Evolutionary conservation across 495 filamentous ascomycete genomes (phyloP).

Genomic region (Penicillium herquei): DNA sequence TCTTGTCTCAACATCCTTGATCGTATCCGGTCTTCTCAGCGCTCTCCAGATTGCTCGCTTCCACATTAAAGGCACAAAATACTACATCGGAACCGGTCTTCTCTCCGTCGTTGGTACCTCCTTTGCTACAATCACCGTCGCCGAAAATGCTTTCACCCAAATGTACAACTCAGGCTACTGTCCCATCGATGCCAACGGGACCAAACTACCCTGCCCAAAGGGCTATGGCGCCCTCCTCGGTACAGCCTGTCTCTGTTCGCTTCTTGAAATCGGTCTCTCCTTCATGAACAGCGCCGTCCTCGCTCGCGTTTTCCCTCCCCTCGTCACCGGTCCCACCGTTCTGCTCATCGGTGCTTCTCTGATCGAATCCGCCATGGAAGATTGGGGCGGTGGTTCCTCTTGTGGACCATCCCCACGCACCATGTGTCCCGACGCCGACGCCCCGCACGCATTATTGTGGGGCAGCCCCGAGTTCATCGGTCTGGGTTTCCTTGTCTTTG

Average conservation of each 20-base stretch:
- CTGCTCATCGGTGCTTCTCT: slow-evolving; percentile 74
- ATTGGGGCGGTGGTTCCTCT: slow-evolving; percentile 81
- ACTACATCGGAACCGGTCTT: slow-evolving; percentile 83
- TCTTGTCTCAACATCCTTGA: slow-evolving; percentile 85
- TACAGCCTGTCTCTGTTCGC: slow-evolving; percentile 57
- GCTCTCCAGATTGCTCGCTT: slow-evolving; percentile 83
- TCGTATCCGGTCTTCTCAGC: slow-evolving; percentile 79
- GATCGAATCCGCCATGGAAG: slow-evolving; percentile 72
- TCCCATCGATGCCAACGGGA: slow-evolving; percentile 60
- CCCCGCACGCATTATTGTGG: slow-evolving; percentile 84
- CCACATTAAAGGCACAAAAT: slow-evolving; percentile 74
- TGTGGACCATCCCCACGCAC: slow-evolving; percentile 54
- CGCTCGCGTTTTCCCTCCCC: slow-evolving; percentile 78
- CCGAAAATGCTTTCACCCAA: slow-evolving; percentile 70
- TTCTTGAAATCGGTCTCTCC: slow-evolving; percentile 44
- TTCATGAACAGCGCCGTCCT: slow-evolving; percentile 63
- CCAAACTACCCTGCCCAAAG: slow-evolving; percentile 72
- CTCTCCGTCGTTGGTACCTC: slow-evolving; percentile 85
- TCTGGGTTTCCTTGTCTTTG: slow-evolving; percentile 84
- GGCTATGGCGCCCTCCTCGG: slow-evolving; percentile 85
- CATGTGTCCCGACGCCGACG: slow-evolving; percentile 67
- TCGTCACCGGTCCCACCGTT: slow-evolving; percentile 85
- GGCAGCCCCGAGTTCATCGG: slow-evolving; percentile 85
- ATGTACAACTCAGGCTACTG: slow-evolving; percentile 86
- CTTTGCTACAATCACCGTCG: slow-evolving; percentile 85